phyloP scores from a whole-genome alignment of 352 stramenopile species.

The Globisporangium spiculum region DNA sequence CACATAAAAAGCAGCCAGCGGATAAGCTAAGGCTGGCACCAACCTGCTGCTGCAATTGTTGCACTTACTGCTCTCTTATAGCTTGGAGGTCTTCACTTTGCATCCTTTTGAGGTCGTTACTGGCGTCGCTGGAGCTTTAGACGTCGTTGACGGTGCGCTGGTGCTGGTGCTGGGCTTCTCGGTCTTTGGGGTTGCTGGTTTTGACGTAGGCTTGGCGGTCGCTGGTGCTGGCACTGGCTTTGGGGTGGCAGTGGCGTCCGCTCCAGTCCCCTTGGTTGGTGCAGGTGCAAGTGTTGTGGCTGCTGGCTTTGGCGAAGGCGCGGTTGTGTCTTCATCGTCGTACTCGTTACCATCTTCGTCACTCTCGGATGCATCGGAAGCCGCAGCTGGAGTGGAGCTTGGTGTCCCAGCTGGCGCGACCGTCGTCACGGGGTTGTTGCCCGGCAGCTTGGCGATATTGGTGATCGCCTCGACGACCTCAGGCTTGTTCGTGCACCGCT shows the following conservation, averaged over 20 bases:
- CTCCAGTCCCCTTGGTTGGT: neutral
- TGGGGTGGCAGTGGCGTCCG: neutral
- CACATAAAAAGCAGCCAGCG: neutral
- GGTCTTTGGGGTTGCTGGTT: neutral
- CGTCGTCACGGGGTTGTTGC: slow-evolving; percentile 32
- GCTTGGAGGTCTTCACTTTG: neutral
- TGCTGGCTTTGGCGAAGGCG: neutral
- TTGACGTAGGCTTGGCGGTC: neutral
- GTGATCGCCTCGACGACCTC: slow-evolving; percentile 32
- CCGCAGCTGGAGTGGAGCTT: neutral
- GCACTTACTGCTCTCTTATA: neutral
- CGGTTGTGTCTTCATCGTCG: neutral
- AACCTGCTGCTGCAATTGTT: neutral
- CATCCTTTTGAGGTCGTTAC: neutral
- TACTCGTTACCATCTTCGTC: slow-evolving; percentile 2
- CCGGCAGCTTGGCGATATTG: slow-evolving; percentile 28
- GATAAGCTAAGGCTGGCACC: no score
- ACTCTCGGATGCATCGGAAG: neutral
- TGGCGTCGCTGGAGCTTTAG: neutral
- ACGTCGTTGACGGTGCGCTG: neutral
- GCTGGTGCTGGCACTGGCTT: neutral
- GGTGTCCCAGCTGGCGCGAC: neutral
- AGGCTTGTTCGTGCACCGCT: slow-evolving; percentile 32
- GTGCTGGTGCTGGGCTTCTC: neutral
- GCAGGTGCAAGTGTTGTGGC: neutral